These are phyloP conservation scores for Ramalina intermedia DNA, from an alignment of 495 filamentous ascomycete genomes.

Conservation along the genomic window DNA sequence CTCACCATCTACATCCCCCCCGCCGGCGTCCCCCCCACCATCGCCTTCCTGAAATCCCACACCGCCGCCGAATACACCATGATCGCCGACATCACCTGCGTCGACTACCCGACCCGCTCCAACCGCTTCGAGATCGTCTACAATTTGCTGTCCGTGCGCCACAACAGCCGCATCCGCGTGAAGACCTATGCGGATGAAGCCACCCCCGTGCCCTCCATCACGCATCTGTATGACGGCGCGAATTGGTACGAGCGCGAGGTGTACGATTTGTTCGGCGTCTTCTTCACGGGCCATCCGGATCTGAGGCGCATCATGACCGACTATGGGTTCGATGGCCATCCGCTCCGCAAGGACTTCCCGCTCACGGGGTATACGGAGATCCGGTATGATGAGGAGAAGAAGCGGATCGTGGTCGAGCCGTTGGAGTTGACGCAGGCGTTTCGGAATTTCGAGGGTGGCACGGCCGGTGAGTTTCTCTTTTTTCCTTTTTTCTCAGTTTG, in stretches of 20 bases:
- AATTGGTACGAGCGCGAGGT: constrained; percentile 99
- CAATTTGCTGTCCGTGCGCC: constrained; percentile 86
- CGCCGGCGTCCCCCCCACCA: constrained; percentile 72
- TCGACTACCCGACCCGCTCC: constrained; percentile 88
- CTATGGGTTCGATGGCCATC: constrained; percentile 98
- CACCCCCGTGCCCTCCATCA: constrained; percentile 82
- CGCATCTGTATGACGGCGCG: constrained; percentile 76
- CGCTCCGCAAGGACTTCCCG: constrained; percentile 94
- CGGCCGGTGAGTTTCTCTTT: constrained; percentile 24
- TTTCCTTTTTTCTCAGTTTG: neutral
- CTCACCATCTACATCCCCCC: constrained; percentile 86
- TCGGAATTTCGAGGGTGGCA: constrained; percentile 90
- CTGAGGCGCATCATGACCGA: constrained; percentile 98
- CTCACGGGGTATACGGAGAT: constrained; percentile 98
- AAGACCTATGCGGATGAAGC: constrained; percentile 99
- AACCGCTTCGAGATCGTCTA: constrained; percentile 98
- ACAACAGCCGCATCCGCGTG: constrained; percentile 91
- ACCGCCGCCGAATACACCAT: constrained; percentile 94
- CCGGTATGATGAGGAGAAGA: constrained; percentile 97
- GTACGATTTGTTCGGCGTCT: constrained; percentile 95
- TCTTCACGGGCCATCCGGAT: constrained; percentile 92
- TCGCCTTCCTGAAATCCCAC: constrained; percentile 94
- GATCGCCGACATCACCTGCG: constrained; percentile 78
- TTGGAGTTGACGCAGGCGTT: constrained; percentile 97
- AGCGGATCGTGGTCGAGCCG: constrained; percentile 94